These are phyloP conservation scores for Pyrus pyrifolia DNA, from an alignment of 306 rosid species.

Conservation along the genomic window DNA sequence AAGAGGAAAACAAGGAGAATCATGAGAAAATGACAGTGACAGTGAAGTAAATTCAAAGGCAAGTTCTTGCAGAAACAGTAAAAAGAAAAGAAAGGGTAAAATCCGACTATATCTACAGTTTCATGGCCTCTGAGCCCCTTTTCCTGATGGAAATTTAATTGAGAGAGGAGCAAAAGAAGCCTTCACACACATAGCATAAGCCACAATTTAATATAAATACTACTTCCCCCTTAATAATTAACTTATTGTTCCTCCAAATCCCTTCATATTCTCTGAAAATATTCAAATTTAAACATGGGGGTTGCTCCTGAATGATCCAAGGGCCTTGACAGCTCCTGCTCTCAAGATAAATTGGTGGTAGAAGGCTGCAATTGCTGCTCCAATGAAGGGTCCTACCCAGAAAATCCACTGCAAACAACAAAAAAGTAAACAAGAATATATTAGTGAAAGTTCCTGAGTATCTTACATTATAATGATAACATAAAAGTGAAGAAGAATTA, in stretches of 20 bases:
- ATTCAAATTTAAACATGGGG: slow-evolving; percentile 29
- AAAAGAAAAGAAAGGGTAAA: not conserved
- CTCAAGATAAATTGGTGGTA: slow-evolving; percentile 91
- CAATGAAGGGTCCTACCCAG: slow-evolving; percentile 90
- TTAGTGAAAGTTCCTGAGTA: not conserved
- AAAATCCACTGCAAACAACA: slow-evolving; percentile 71
- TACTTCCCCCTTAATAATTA: not conserved
- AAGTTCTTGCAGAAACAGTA: slow-evolving; percentile 21
- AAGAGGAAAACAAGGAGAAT: no score
- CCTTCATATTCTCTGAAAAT: not conserved
- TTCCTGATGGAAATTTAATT: not conserved
- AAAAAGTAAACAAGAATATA: not conserved
- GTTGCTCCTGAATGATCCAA: slow-evolving; percentile 93
- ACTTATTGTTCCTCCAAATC: not conserved
- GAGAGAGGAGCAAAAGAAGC: not conserved
- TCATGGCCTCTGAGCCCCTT: not conserved
- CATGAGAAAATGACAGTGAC: not conserved
- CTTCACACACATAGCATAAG: slow-evolving; percentile 7
- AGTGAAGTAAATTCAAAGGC: slow-evolving; percentile 33
- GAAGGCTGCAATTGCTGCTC: slow-evolving; percentile 94
- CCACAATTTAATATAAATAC: not conserved
- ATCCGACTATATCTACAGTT: slow-evolving; percentile 5
- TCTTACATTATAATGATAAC: not conserved
- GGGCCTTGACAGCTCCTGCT: slow-evolving; percentile 80
- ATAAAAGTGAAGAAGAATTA: not conserved